These are phyloP conservation scores for Leishmania amazonensis DNA, from an alignment of 208 protist genomes.

Conservation along the genomic window DNA sequence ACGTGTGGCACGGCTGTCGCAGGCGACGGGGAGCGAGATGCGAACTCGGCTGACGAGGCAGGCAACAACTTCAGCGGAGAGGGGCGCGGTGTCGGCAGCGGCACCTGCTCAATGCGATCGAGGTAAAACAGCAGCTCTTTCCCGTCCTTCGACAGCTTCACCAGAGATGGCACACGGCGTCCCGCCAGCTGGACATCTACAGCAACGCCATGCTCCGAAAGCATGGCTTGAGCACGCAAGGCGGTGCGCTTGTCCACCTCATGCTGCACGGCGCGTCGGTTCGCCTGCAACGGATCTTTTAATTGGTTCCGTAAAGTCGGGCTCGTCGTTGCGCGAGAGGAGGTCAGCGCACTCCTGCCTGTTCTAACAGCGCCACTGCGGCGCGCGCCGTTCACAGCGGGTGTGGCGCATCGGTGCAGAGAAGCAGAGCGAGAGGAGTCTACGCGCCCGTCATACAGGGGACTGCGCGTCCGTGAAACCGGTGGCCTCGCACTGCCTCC, in stretches of 20 bases:
- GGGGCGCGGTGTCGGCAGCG: neutral
- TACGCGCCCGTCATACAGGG: neutral
- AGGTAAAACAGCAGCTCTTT: constrained; percentile 51
- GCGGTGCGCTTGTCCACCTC: constrained; percentile 6
- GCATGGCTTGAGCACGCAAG: constrained; percentile 20
- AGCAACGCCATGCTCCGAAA: constrained; percentile 28
- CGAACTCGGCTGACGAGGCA: neutral
- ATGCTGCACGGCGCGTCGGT: constrained; percentile 7
- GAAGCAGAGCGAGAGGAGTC: neutral
- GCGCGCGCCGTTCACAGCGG: neutral
- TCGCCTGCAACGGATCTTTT: neutral
- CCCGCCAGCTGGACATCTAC: constrained; percentile 36
- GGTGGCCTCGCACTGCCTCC: neutral
- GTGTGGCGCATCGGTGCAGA: neutral
- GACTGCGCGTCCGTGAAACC: neutral
- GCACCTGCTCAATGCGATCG: constrained; percentile 22
- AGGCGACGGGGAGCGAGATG: neutral
- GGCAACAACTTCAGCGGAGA: neutral
- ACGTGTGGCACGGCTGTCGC: neutral
- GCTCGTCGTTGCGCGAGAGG: neutral
- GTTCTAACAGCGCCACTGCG: too few species aligned
- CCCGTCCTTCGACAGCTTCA: constrained; percentile 43
- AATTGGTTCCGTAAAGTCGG: too few species aligned
- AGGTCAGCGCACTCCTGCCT: neutral
- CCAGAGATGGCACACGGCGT: constrained; percentile 26